Evolutionary conservation across 1,284 basidiomycete species (phyloP).

Genomic region (Coniferiporia sulphurascens): DNA sequence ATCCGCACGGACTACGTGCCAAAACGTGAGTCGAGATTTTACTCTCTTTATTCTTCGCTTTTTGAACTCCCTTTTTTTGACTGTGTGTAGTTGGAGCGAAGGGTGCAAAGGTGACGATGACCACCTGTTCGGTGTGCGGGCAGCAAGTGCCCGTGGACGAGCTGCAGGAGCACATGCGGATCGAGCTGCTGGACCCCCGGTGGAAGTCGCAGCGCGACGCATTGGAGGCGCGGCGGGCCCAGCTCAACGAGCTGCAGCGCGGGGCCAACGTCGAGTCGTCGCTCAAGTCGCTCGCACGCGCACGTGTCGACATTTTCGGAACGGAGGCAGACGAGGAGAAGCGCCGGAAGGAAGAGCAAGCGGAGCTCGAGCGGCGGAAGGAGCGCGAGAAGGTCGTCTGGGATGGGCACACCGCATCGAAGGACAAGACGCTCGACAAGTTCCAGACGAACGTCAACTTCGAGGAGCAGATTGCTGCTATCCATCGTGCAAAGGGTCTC

Average conservation of each 20-base stretch:
- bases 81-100: conserved; percentile 54
- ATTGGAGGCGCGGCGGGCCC: conserved; percentile 83
- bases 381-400: conserved; percentile 91
- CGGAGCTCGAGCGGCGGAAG: conserved; percentile 69
- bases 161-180: conserved; percentile 96
- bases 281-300: conserved; percentile 84
- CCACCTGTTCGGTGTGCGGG: conserved; percentile 89
- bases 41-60: conserved; percentile 15
- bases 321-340: conserved; percentile 86
- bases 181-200: conserved; percentile 94
- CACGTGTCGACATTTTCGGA: conserved; percentile 93
- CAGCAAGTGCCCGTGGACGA: conserved; percentile 94
- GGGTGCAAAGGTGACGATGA: conserved; percentile 65
- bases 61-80: conserved; percentile 14
- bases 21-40: conserved; percentile 57
- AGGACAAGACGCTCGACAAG: conserved; percentile 82
- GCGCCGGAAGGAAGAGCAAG: conserved; percentile 80
- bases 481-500: conserved; percentile 85
- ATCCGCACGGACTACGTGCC: conserved; percentile 97
- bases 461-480: conserved; percentile 92
- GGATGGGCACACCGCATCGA: conserved; percentile 93
- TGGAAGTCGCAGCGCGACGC: conserved; percentile 94
- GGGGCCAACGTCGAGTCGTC: conserved; percentile 91
- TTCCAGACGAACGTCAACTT: conserved; percentile 89
- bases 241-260: conserved; percentile 82